Percentiles rank a stretch among this genome's conserved stretches.
Conservation (phyloP, 169 alveolate species). For the Plasmodium berghei region DNA sequence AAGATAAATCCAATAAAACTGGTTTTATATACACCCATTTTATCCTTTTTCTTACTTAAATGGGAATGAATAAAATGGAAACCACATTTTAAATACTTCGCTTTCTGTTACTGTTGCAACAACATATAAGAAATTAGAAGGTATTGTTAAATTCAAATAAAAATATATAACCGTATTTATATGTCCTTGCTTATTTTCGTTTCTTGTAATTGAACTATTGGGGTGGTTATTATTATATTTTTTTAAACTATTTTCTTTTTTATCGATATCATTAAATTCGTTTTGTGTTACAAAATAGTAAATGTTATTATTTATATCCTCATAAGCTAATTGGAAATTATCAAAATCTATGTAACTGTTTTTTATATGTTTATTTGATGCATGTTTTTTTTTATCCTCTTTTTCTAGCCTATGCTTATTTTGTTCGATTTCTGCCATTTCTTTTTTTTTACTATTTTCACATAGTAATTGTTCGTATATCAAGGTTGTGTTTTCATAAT, state of each 20-base stretch:
- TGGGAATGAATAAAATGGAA: slow-evolving; percentile 59
- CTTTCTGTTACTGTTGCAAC: slow-evolving; percentile 44
- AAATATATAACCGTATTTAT: slow-evolving; percentile 51
- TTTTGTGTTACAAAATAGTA: slow-evolving; percentile 38
- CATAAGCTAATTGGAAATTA: slow-evolving; percentile 46
- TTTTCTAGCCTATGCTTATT: neutral
- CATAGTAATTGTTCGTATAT: neutral
- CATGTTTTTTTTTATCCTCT: slow-evolving; percentile 9
- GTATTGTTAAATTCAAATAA: slow-evolving; percentile 37
- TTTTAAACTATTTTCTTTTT: neutral
- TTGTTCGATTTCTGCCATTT: neutral
- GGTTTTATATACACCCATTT: too few species aligned
- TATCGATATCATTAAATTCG: slow-evolving; percentile 6
- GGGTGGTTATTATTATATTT: neutral
- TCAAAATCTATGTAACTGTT: slow-evolving; percentile 40
- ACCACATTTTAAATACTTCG: slow-evolving; percentile 29
- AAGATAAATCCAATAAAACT: too few species aligned
- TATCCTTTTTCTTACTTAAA: slow-evolving; percentile 13
- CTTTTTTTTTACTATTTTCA: neutral
- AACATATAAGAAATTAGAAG: slow-evolving; percentile 55
- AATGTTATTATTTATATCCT: slow-evolving; percentile 26
- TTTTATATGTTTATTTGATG: slow-evolving; percentile 5
- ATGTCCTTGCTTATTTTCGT: slow-evolving; percentile 34
- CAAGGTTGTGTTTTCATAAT: neutral
- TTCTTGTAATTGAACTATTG: neutral